phyloP scores from a whole-genome alignment of 2,329 filamentous ascomycete genomes.

The Daldinia sp. region DNA sequence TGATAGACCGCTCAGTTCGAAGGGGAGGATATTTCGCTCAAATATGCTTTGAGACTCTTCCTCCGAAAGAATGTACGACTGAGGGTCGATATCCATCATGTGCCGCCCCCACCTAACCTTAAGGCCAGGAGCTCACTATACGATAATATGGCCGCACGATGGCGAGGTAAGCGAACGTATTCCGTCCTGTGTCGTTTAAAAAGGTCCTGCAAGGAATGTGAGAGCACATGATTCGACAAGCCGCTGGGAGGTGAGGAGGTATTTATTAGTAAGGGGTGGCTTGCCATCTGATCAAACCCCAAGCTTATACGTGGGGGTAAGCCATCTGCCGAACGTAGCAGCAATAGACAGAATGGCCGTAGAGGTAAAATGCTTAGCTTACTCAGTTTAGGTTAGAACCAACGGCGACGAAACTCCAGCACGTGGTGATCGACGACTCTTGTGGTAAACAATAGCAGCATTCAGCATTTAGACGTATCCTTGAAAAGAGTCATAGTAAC shows the following conservation, averaged over 20 bases:
- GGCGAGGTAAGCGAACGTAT: background rate
- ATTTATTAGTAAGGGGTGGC: slow-evolving; percentile 27
- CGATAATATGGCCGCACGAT: slow-evolving; percentile 2
- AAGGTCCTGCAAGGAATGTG: background rate
- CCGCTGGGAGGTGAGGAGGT: background rate
- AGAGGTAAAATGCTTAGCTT: background rate
- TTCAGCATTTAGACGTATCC: too few species aligned
- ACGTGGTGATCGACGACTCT: background rate
- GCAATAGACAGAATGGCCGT: background rate
- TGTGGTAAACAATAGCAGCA: too few species aligned
- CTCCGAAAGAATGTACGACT: slow-evolving; percentile 51
- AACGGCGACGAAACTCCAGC: background rate
- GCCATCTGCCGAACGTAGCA: background rate
- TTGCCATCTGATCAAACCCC: slow-evolving; percentile 17
- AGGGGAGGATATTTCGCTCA: slow-evolving; percentile 48
- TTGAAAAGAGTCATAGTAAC: too few species aligned
- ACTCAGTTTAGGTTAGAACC: background rate
- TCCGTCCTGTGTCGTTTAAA: background rate
- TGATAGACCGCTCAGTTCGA: slow-evolving; percentile 49
- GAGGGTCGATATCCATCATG: slow-evolving; percentile 26
- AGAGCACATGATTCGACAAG: background rate
- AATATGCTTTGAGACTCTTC: slow-evolving; percentile 52
- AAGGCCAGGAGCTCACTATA: background rate
- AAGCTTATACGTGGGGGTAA: slow-evolving; percentile 22
- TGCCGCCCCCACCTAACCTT: background rate